Percentiles rank a stretch among this genome's conserved stretches.
Conservation (phyloP, 73 alveolate genomes). For the Paraurostyla sp. region DNA sequence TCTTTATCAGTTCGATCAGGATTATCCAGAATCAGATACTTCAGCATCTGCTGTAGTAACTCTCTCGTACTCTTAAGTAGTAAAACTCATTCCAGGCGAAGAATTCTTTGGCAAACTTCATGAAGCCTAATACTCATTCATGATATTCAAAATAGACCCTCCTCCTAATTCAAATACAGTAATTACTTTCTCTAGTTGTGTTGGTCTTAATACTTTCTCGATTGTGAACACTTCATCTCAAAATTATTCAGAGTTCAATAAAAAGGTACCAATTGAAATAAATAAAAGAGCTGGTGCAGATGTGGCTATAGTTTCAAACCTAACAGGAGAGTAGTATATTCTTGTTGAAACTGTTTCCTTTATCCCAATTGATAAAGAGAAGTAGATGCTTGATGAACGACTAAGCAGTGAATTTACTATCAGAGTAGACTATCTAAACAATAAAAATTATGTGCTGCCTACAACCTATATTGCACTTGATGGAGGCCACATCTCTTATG, state of each 20-base stretch:
- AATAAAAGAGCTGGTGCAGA: background rate
- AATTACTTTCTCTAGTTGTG: constrained; percentile 9
- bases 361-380: too few relatives aligned
- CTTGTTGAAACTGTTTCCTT: background rate
- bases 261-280: background rate
- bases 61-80: background rate
- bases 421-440: background rate
- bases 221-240: too few relatives aligned
- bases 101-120: constrained; percentile 1
- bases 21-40: background rate
- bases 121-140: background rate
- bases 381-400: background rate
- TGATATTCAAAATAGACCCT: background rate
- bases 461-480: background rate
- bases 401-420: background rate
- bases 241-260: background rate
- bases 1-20: background rate
- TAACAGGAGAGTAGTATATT: background rate
- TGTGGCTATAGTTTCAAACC: background rate
- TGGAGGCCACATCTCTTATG: constrained; percentile 23
- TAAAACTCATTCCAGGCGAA: background rate
- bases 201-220: too few relatives aligned
- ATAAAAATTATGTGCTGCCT: background rate
- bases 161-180: background rate
- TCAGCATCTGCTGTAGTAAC: background rate